phyloP scores from a whole-genome alignment of 768 basidiomycete genomes.

The Gloeopeniophorella convolvens region DNA sequence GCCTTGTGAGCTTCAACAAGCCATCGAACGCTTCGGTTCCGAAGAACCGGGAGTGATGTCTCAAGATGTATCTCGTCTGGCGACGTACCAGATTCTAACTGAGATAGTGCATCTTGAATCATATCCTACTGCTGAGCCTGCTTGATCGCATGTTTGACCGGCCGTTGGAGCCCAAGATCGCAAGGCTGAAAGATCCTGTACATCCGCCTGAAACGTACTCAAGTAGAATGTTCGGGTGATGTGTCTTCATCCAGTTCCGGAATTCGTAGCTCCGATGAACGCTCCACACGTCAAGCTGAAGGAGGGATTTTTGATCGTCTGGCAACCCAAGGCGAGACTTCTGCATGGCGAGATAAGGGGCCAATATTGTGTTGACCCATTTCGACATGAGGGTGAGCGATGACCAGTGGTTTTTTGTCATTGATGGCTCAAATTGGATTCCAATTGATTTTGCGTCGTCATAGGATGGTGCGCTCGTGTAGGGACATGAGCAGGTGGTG shows the following conservation, averaged over 20 bases:
- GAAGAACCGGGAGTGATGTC: conserved; percentile 10
- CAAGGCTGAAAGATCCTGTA: conserved; percentile 22
- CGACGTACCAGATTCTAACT: conserved; percentile 23
- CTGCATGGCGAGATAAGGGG: conserved; percentile 26
- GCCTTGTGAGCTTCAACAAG: too few species aligned
- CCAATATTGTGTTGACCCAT: conserved; percentile 29
- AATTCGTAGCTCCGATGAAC: conserved; percentile 34
- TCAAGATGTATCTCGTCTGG: conserved; percentile 21
- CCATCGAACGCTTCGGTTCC: too few species aligned
- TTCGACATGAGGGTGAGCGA: conserved; percentile 24
- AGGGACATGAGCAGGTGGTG: conserved; percentile 25
- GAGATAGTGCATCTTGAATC: conserved; percentile 26
- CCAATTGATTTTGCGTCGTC: conserved; percentile 23
- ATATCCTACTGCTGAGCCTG: conserved; percentile 31
- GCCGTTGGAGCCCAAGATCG: conserved; percentile 28
- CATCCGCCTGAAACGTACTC: conserved; percentile 23
- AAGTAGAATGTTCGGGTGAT: conserved; percentile 24
- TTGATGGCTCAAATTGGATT: conserved; percentile 25
- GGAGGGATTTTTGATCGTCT: conserved; percentile 23
- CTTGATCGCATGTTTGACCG: conserved; percentile 31
- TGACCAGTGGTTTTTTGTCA: conserved; percentile 28
- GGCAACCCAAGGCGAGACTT: conserved; percentile 21
- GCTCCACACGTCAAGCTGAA: conserved; percentile 32
- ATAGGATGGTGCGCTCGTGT: conserved; percentile 10
- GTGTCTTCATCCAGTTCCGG: conserved; percentile 28